Evolutionary conservation across 495 filamentous ascomycete species (phyloP), one percentile per base, ranked within the genome.

Genomic region (Aspergillus sclerotiicarbonarius): DNA sequence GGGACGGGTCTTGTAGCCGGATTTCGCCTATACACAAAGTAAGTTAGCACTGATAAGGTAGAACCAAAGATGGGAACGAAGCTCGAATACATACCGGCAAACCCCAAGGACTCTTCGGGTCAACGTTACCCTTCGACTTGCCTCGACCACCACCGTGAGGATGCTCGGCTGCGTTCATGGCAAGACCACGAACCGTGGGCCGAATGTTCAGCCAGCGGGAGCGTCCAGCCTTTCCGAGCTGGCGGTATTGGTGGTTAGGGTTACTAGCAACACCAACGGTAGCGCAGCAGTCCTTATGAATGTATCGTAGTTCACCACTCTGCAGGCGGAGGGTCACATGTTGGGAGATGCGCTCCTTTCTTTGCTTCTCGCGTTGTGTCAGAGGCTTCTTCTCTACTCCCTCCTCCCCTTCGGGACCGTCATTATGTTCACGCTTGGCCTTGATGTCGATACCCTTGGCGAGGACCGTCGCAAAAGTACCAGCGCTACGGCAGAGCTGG

Each of bases 91-190:
- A 72, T 88, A 96, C 92, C 75, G 91, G 91, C 69, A 84, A 86
- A 65, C 95, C 95, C 94, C 94, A 98, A 58, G 92, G 92, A 77
- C 90, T 96, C 69, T 91, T 90, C 45, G 95, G 92, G 69, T 94
- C 78, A 55, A 90, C 82, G 72, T 98, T 98, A 81, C 94, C 92
- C 88, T 98, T 98, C 21, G 91, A 96, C 79, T 98, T 98, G 70
- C 94, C 94, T 78, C 95, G 82, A 70, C 94, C 94, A 87, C 94
- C 94, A 82, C 94, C 94, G 75, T 98, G 94, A 63, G 94, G 92
- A 83, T 98, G 94, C 63, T 98, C 95, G 59, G 77, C 83, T 58
- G 92, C 91, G 73, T 98, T 98, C 94, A 98, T 98, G 18, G 94
- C 94, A 65, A 98, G 71, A 86, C 94, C 94, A 76, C 94, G 83